Evolutionary conservation across 2,329 filamentous ascomycete species (phyloP).

Genomic region (Talaromyces sp.): DNA sequence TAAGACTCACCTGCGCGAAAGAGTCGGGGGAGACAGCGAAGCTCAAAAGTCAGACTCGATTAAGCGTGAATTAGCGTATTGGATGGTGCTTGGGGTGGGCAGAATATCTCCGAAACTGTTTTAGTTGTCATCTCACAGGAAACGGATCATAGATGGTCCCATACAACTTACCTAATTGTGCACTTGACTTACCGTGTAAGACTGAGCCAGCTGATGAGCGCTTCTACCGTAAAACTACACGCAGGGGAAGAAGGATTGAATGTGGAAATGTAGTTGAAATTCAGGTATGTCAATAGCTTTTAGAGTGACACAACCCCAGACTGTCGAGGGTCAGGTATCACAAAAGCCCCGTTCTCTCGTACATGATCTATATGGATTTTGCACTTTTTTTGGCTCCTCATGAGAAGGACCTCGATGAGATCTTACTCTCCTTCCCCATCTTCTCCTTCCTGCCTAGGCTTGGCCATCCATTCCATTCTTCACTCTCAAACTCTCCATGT

Average conservation of each 20-base stretch:
- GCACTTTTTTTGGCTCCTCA: conserved; percentile 2
- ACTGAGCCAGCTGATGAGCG: too few species aligned
- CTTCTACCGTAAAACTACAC: too few species aligned
- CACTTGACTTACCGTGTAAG: background rate
- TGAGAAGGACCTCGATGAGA: background rate
- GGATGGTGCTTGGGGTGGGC: conserved; percentile 88
- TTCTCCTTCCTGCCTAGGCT: conserved; percentile 15
- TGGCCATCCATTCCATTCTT: background rate
- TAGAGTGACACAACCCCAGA: background rate
- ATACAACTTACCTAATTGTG: background rate
- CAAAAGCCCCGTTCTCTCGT: background rate
- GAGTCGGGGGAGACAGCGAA: background rate
- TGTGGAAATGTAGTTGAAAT: background rate
- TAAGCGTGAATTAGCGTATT: conserved; percentile 88
- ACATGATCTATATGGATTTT: conserved; percentile 7
- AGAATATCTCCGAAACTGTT: conserved; percentile 55
- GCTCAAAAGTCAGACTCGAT: conserved; percentile 62
- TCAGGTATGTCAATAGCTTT: conserved; percentile 1
- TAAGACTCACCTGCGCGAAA: conserved; percentile 8
- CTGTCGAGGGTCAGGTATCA: background rate
- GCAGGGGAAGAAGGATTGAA: background rate
- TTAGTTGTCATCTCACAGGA: background rate
- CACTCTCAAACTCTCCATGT: background rate
- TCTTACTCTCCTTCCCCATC: background rate
- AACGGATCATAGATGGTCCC: background rate